Base-by-base conservation (phyloP, 2,329 filamentous ascomycete species). In the Xylariaceae sp. region DNA sequence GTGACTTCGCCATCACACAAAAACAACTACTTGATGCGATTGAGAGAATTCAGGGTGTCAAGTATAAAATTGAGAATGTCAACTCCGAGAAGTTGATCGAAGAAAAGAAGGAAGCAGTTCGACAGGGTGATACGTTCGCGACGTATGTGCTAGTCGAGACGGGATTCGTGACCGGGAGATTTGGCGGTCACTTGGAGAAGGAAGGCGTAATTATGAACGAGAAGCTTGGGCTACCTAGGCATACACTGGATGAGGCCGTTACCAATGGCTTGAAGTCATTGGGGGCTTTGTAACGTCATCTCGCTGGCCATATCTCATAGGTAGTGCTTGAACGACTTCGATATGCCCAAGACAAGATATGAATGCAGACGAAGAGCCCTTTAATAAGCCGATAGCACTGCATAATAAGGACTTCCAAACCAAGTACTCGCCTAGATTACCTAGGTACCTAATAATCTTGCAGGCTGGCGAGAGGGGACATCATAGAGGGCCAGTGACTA, bases 21-120 rank as follows among this genome's bases (percentile, higher is more conserved):
- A 68, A 62, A 34, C 62, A 71, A 53, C 41, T 75, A 11, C 61
- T 82, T 37, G 79, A 79, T 47, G 77, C 80, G 7, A 71, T 83
- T 2, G 81, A 84, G 65, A 75, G 77, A 11, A 74, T 79, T 4
- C 77, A 81, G 56, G 75, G 79, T 2, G 72, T 78, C n/a, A 76
- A 78, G 36, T 71, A 71, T 46, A 33, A 40, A 3, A 64, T 59
- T 1, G 68, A 71, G 36, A 62, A 28, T 2, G 33, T 74, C 29
- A 61, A 73, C 28, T 70, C 67, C 41, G 29, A 55, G 3, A 58
- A 60, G n/a, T 45, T 69, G 29, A 67, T 71, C 41, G 53, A 64
- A 48, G 64, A 71, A 55, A 70, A 73, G 59, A 63, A 72, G 46
- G 63, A 62, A 11, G 68, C 65, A 2, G 57, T 58, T 8, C 57